A percentile compares a stretch with the other conserved stretches of the same genome.
phyloP scores from a whole-genome alignment of 73 alveolate genomes.

The Effrenium voratum region DNA sequence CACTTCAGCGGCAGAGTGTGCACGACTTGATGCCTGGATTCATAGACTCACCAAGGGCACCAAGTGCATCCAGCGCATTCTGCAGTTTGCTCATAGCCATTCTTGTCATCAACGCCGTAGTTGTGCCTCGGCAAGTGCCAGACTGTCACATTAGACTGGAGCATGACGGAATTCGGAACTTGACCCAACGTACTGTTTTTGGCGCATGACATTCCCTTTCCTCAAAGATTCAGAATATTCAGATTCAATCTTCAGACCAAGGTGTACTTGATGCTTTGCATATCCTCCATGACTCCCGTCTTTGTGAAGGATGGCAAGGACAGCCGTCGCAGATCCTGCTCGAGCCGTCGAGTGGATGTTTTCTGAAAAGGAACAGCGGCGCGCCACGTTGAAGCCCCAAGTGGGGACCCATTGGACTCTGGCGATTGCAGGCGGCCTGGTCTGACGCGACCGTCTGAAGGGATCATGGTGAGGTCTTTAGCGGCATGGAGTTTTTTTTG shows the following conservation, averaged over 20 bases:
- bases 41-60: slow-evolving; percentile 10
- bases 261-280: slow-evolving; percentile 38
- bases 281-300: slow-evolving; percentile 65
- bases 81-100: background rate
- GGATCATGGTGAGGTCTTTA: background rate
- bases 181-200: no score
- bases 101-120: background rate
- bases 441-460: background rate
- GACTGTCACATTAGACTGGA: no score
- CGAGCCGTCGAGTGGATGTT: background rate
- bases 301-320: slow-evolving; percentile 27
- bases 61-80: background rate
- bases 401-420: slow-evolving; percentile 51
- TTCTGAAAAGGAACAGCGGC: background rate
- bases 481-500: background rate
- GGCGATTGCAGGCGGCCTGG: slow-evolving; percentile 17
- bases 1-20: no score
- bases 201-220: no score
- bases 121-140: slow-evolving; percentile 10
- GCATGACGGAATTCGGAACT: no score
- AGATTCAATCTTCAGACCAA: background rate
- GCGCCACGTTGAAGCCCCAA: background rate
- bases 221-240: background rate
- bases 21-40: no score
- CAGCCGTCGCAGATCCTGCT: background rate